A percentile compares a stretch with the other conserved stretches of the same genome.
Conservation (phyloP, 2,329 filamentous ascomycete genomes). For the Zymoseptoria crescenta region DNA sequence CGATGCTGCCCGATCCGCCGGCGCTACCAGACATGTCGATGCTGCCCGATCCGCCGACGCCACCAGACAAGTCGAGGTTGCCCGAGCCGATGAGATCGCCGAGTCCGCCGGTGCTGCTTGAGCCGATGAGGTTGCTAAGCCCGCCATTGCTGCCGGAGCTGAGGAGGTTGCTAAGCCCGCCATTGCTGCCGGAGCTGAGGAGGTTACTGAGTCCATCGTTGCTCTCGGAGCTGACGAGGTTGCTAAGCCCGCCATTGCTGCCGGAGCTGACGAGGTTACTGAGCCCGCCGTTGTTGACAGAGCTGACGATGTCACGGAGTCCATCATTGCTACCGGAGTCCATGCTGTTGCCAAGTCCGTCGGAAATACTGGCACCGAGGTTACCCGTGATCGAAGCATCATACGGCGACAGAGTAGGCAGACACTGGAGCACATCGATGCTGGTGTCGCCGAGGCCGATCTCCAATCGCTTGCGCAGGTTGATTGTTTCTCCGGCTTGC, state of each 20-base stretch:
- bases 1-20: too few relatives aligned
- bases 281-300: too few relatives aligned
- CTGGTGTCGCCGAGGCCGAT: neutral
- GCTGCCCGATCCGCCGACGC: neutral
- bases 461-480: neutral
- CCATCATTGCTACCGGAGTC: neutral
- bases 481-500: neutral
- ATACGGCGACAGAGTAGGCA: neutral
- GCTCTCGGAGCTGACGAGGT: too few relatives aligned
- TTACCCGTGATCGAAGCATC: neutral
- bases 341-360: neutral
- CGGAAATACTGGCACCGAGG: too few relatives aligned
- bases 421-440: neutral
- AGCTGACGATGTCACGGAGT: neutral
- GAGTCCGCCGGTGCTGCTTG: too few relatives aligned
- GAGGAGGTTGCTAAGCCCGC: neutral
- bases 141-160: neutral
- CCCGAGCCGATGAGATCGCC: neutral
- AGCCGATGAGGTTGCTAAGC: neutral
- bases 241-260: neutral
- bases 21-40: neutral
- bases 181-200: neutral
- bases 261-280: neutral
- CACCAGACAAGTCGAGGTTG: neutral
- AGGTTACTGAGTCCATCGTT: neutral